Evolutionary conservation across 768 basidiomycete species (phyloP).

Genomic region (Macrolepiota dolichaula): DNA sequence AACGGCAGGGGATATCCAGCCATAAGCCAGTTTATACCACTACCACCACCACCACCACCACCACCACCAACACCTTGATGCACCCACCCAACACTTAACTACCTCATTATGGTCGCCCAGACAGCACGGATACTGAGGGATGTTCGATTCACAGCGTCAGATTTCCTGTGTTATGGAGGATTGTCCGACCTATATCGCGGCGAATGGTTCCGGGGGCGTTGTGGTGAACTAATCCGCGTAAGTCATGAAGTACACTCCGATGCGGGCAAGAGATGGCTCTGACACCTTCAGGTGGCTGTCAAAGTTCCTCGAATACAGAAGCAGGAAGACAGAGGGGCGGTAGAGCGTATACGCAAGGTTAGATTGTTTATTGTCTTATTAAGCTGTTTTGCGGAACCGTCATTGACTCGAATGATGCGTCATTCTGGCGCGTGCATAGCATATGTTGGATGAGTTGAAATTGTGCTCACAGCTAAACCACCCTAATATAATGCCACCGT

Average conservation of each 20-base stretch:
- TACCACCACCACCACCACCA: no score
- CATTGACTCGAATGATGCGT: no score
- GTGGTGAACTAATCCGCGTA: not conserved
- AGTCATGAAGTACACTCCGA: not conserved
- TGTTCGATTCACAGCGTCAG: not conserved
- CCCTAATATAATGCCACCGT: slow-evolving; percentile 12
- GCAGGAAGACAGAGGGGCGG: not conserved
- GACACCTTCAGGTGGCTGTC: not conserved
- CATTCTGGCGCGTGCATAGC: no score
- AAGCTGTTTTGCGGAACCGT: no score
- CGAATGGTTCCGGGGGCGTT: not conserved
- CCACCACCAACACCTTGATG: no score
- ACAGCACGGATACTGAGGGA: not conserved
- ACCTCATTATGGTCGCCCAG: no score
- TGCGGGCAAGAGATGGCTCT: not conserved
- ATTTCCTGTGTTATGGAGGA: slow-evolving; percentile 13
- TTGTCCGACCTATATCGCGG: slow-evolving; percentile 15
- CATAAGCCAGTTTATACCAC: no score
- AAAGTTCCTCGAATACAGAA: slow-evolving; percentile 3
- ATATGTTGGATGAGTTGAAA: slow-evolving; percentile 11
- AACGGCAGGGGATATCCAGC: no score
- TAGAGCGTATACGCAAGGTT: not conserved
- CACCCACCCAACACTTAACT: no score
- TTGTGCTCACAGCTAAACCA: slow-evolving; percentile 13
- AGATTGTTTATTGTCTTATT: not conserved